Conservation (phyloP, 495 filamentous ascomycete species). For the Aspergillus incahuasiensis region DNA sequence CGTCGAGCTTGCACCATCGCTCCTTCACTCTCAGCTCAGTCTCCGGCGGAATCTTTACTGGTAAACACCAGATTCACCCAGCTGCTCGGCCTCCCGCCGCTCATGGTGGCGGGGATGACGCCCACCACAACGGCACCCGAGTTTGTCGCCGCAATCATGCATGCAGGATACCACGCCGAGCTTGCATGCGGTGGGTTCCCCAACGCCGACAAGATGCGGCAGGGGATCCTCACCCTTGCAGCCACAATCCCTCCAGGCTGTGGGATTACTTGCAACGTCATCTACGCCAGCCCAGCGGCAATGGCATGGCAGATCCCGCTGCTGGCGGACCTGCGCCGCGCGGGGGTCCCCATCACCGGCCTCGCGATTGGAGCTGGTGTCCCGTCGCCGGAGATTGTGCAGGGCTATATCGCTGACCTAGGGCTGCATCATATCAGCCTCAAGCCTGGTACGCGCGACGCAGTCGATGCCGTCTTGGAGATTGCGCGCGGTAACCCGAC, state of each 20-base stretch:
- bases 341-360: constrained; percentile 90
- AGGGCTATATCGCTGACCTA: constrained; percentile 86
- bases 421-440: constrained; percentile 90
- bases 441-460: constrained; percentile 87
- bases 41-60: constrained; percentile 24
- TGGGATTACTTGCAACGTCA: constrained; percentile 89
- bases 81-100: constrained; percentile 76
- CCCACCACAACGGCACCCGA: constrained; percentile 90
- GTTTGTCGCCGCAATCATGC: constrained; percentile 89
- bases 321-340: constrained; percentile 72
- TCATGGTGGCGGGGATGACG: constrained; percentile 96
- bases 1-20: no score
- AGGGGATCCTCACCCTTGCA: constrained; percentile 51
- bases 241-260: constrained; percentile 80
- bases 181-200: constrained; percentile 68
- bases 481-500: constrained; percentile 84
- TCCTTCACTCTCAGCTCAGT: constrained; percentile 20
- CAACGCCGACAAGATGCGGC: no score
- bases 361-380: constrained; percentile 92
- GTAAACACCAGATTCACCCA: constrained; percentile 93
- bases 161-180: constrained; percentile 90
- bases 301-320: constrained; percentile 98
- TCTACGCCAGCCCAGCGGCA: constrained; percentile 91
- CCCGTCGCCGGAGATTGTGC: constrained; percentile 86
- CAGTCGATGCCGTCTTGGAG: constrained; percentile 83